Conservation (phyloP, 768 basidiomycete species). For the Lactarius psammicola region DNA sequence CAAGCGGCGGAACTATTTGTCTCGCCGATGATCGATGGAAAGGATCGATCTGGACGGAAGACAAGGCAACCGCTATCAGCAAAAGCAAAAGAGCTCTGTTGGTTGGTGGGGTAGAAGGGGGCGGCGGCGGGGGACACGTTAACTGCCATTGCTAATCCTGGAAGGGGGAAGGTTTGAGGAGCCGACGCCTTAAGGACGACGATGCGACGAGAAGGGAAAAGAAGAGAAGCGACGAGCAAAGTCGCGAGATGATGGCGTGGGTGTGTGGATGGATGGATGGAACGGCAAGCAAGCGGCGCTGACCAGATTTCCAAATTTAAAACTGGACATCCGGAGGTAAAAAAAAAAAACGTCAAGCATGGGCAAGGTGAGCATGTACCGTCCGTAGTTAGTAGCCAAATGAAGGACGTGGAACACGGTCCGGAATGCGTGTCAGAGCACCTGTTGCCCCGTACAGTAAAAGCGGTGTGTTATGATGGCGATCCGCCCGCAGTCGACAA, state of each 20-base stretch:
- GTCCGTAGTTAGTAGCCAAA: not conserved
- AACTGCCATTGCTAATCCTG: not conserved
- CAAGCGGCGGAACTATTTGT: not conserved
- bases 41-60: not conserved
- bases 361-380: not conserved
- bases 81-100: not conserved
- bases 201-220: slow-evolving; percentile 5
- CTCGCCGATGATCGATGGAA: not conserved
- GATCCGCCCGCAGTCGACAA: slow-evolving; percentile 6
- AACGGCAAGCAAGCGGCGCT: slow-evolving; percentile 3
- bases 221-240: slow-evolving; percentile 1
- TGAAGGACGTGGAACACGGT: slow-evolving; percentile 13
- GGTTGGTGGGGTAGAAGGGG: slow-evolving; percentile 1
- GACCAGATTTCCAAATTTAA: not conserved
- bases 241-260: not conserved
- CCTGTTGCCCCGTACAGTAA: slow-evolving; percentile 8
- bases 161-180: slow-evolving; percentile 5
- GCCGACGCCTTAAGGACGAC: not conserved
- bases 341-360: not conserved
- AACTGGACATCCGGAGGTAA: slow-evolving; percentile 11
- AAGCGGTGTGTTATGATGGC: not conserved
- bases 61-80: not conserved
- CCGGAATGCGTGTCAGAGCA: not conserved
- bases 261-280: not conserved
- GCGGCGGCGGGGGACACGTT: not conserved